Percentiles rank a stretch among this genome's conserved stretches.
Conservation (phyloP, 225 moss, liverwort and hornwort genomes). For the Anthoceros angustus region DNA sequence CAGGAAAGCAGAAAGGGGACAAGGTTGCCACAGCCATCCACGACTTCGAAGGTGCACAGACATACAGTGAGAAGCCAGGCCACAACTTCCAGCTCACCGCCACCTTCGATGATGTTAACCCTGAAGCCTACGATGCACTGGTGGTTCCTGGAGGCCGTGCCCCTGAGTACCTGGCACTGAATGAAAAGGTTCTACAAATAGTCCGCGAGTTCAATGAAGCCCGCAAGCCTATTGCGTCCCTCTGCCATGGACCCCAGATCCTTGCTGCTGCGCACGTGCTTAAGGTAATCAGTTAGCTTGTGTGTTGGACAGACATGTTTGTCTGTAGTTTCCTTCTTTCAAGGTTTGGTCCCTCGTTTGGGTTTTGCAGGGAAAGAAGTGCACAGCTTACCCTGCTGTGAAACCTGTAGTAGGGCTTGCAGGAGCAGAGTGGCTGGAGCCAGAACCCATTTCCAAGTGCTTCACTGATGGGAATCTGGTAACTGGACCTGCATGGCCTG, state of each 20-base stretch:
- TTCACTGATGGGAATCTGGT: slow-evolving; percentile 77
- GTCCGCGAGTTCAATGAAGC: slow-evolving; percentile 44
- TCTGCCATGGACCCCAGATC: slow-evolving; percentile 92
- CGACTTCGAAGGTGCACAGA: slow-evolving; percentile 97
- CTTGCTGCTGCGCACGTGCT: slow-evolving; percentile 81
- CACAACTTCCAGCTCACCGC: slow-evolving; percentile 75
- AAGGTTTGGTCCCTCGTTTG: neutral
- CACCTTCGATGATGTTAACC: slow-evolving; percentile 37
- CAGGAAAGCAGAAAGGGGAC: slow-evolving; percentile 62
- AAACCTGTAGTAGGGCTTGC: slow-evolving; percentile 50
- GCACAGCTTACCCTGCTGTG: slow-evolving; percentile 93
- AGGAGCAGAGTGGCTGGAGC: slow-evolving; percentile 65
- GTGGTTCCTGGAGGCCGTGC: slow-evolving; percentile 89
- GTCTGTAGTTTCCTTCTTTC: neutral
- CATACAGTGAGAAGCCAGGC: slow-evolving; percentile 95
- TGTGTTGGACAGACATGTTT: neutral
- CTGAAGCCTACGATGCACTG: slow-evolving; percentile 57
- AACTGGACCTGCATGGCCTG: slow-evolving; percentile 93
- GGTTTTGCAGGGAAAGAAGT: slow-evolving; percentile 56
- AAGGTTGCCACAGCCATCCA: slow-evolving; percentile 76
- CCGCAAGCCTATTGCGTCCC: slow-evolving; percentile 78
- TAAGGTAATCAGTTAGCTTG: slow-evolving; percentile 12
- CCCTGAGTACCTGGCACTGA: slow-evolving; percentile 71
- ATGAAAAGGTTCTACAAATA: slow-evolving; percentile 41
- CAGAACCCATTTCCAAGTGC: slow-evolving; percentile 67